Conservation (phyloP, 2,329 filamentous ascomycete genomes). For the Eutypa lata region DNA sequence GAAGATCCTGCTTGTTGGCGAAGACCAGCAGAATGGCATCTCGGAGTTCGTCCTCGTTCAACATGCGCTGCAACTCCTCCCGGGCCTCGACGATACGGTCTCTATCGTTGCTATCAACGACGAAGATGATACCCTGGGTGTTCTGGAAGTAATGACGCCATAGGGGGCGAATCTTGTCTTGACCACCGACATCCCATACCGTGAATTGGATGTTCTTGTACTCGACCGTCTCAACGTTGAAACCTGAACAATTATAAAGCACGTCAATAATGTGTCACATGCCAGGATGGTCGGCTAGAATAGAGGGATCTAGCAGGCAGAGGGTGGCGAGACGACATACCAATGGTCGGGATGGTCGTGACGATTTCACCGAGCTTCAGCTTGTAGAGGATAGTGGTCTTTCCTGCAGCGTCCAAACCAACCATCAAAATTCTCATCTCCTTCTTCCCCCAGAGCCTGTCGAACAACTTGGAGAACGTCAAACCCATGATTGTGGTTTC, state of each 20-base stretch:
- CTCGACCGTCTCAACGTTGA: conserved; percentile 99
- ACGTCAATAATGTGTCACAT: conserved; percentile 14
- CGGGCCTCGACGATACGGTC: conserved; percentile 96
- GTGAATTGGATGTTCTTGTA: conserved; percentile 99
- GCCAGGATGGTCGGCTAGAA: background rate
- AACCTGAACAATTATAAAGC: conserved; percentile 54
- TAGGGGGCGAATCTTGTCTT: conserved; percentile 99
- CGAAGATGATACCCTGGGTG: conserved; percentile 99
- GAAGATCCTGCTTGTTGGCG: conserved; percentile 99
- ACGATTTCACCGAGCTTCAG: conserved; percentile 99
- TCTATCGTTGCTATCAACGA: conserved; percentile 98
- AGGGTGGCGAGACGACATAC: conserved; percentile 52
- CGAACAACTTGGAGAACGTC: conserved; percentile 93
- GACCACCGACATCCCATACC: conserved; percentile 99
- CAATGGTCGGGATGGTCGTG: conserved; percentile 98
- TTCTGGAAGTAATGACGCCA: conserved; percentile 99
- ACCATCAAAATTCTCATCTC: conserved; percentile 99
- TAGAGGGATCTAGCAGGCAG: no score
- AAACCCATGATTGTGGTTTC: conserved; percentile 86
- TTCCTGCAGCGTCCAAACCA: conserved; percentile 97
- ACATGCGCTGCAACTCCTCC: conserved; percentile 95
- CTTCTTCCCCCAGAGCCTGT: conserved; percentile 98
- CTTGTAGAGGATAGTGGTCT: conserved; percentile 99
- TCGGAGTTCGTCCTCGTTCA: conserved; percentile 98
- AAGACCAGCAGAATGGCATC: conserved; percentile 96